Evolutionary conservation across 2,329 filamentous ascomycete species (phyloP).

Genomic region (Rutstroemia sp.): DNA sequence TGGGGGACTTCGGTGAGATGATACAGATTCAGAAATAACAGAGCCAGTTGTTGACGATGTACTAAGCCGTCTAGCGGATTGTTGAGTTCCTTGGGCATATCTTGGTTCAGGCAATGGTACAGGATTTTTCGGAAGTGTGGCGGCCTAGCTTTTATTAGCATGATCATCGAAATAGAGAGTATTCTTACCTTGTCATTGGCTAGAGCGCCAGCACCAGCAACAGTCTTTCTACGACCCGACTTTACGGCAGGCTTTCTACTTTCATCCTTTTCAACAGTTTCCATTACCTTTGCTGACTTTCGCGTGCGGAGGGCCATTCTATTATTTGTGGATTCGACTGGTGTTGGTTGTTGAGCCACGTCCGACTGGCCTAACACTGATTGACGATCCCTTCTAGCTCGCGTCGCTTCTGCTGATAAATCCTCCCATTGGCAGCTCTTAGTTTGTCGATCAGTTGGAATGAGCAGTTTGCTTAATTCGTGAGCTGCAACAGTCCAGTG

Average conservation of each 20-base stretch:
- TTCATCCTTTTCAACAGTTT: conserved; percentile 45
- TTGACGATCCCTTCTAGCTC: conserved; percentile 58
- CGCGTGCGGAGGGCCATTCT: conserved; percentile 69
- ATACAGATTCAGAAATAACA: conserved; percentile 18
- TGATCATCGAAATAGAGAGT: neutral
- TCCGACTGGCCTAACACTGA: conserved; percentile 37
- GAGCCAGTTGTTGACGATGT: conserved; percentile 35
- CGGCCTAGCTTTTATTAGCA: neutral
- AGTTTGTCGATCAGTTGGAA: conserved; percentile 69
- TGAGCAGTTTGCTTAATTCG: conserved; percentile 74
- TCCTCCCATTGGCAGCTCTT: conserved; percentile 73
- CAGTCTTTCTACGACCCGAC: conserved; percentile 52
- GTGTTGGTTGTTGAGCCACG: conserved; percentile 25
- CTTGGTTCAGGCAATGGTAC: conserved; percentile 26
- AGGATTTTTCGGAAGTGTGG: conserved; percentile 10
- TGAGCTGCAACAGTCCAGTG: conserved; percentile 79
- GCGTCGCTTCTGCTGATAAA: conserved; percentile 60
- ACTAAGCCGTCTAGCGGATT: conserved; percentile 35
- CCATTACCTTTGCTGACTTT: conserved; percentile 49
- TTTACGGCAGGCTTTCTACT: conserved; percentile 31
- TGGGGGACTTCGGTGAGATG: conserved; percentile 13
- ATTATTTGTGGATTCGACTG: conserved; percentile 35
- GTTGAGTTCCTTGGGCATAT: conserved; percentile 22
- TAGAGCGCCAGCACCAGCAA: conserved; percentile 44
- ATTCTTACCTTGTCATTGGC: conserved; percentile 36